Evolutionary conservation across 2,329 filamentous ascomycete species (phyloP).

Genomic region (Sphaerulina vaccinii): DNA sequence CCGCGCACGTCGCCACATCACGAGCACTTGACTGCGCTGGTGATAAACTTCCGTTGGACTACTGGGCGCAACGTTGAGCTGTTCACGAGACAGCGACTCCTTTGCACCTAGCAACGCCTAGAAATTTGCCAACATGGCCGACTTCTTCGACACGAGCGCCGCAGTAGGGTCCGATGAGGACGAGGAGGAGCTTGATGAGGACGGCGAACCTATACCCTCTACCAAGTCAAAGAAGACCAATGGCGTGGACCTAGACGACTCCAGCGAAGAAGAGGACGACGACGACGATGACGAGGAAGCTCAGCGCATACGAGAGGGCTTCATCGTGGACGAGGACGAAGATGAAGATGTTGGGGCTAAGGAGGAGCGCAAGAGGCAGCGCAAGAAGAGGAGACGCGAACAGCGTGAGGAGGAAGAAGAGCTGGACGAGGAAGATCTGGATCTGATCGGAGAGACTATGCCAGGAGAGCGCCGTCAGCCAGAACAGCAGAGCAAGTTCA

Average conservation of each 20-base stretch:
- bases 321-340: conserved; percentile 93
- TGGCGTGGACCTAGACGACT: conserved; percentile 65
- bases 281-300: conserved; percentile 83
- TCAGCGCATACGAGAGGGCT: conserved; percentile 77
- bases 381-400: conserved; percentile 74
- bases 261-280: conserved; percentile 87
- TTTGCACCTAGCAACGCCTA: background rate
- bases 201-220: conserved; percentile 55
- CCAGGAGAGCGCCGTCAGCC: conserved; percentile 67
- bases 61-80: background rate
- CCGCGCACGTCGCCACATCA: background rate
- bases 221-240: conserved; percentile 38
- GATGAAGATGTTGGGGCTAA: conserved; percentile 71
- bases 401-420: conserved; percentile 78
- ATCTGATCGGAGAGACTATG: conserved; percentile 83
- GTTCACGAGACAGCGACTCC: background rate
- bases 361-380: conserved; percentile 58
- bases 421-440: conserved; percentile 92
- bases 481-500: conserved; percentile 77
- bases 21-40: conserved; percentile 1
- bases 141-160: conserved; percentile 74
- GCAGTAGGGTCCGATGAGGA: conserved; percentile 84
- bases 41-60: background rate
- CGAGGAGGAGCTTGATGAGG: conserved; percentile 78
- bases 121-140: conserved; percentile 22